Evolutionary conservation across 2,329 filamentous ascomycete species (phyloP), one percentile per base, ranked within the genome.

Genomic region (Aureobasidium melanogenum): DNA sequence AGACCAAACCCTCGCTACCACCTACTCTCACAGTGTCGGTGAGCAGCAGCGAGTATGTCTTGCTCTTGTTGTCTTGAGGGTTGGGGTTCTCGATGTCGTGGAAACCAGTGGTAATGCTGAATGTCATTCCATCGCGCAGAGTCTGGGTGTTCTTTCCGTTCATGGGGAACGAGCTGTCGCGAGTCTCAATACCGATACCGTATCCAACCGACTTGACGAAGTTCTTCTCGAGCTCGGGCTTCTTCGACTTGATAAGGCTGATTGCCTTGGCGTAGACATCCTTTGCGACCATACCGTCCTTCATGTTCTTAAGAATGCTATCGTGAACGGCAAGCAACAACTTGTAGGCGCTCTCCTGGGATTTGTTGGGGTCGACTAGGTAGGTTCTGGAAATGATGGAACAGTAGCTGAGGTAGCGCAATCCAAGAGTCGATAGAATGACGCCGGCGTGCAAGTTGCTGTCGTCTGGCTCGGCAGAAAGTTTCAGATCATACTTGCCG

Each of bases 41-140:
- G 50, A 99, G 84, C 52, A 96, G 83, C 66, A 99, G 82, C 0
- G 92, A 94, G 73, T 99, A 99, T 2, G 83, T 83, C 69, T 90
- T 90, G 76, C 88, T 92, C 75, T 88, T 89, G 78, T 95, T 95
- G 73, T 96, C 91, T 72, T 95, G 91, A 0, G 91, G 85, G 63
- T 88, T 86, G 12, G 88, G 84, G 70, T 97, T 96, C 69, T 91
- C 87, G 50, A 99, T 84, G 70, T 97, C 92, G 63, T 86, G 88
- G 69, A 99, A 89, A 12, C 93, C 92, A 5, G 93, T 94, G 34
- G 89, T 91, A 68, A 99, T 84, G 69, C 88, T 89, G 14, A 99
- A 81, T 0, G 94, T 99, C 94, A 99, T 99, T 66, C 95, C 95
- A 70, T 97, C 95, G 74, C 93, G 96, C 62, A 99, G 78, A 5